Percentiles rank a stretch among this genome's conserved stretches.
These are phyloP conservation scores for Cutaneotrichosporon sp. DNA, from an alignment of 1,284 basidiomycete genomes.

Conservation along the genomic window DNA sequence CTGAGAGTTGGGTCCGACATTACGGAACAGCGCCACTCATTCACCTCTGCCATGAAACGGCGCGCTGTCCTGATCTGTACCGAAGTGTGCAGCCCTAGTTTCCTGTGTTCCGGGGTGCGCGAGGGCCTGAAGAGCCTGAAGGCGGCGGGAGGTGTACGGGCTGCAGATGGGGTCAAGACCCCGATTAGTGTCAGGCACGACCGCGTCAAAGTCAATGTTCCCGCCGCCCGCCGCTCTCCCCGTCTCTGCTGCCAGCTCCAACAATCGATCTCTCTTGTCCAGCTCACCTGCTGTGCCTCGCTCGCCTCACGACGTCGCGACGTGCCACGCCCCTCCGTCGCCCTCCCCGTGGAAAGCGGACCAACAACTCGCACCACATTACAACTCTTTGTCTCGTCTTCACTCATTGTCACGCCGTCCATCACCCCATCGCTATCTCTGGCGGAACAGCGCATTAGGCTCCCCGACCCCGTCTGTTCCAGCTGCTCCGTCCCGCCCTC, in stretches of 20 bases:
- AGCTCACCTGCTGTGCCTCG: not conserved
- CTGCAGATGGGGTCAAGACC: not conserved
- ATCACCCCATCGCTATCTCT: not conserved
- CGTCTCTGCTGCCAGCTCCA: not conserved
- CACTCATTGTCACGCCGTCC: not conserved
- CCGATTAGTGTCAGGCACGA: not conserved
- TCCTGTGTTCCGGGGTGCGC: too few species aligned
- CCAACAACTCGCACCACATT: too few species aligned
- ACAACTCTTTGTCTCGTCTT: not conserved
- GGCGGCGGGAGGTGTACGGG: not conserved
- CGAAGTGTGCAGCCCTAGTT: too few species aligned
- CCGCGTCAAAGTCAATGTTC: conserved; percentile 1
- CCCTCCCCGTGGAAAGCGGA: too few species aligned
- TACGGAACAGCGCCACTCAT: not conserved
- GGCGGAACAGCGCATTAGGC: not conserved
- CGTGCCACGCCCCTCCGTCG: too few species aligned
- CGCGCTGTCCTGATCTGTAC: too few species aligned
- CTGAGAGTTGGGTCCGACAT: not conserved
- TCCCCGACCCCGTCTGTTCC: not conserved
- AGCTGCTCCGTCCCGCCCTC: not conserved
- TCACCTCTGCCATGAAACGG: not conserved
- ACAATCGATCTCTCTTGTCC: too few species aligned
- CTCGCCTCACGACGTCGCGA: not conserved
- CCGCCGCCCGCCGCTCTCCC: not conserved
- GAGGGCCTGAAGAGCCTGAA: not conserved